Base-by-base conservation (phyloP, 495 filamentous ascomycete species). In the Bathelium albidoporum region DNA sequence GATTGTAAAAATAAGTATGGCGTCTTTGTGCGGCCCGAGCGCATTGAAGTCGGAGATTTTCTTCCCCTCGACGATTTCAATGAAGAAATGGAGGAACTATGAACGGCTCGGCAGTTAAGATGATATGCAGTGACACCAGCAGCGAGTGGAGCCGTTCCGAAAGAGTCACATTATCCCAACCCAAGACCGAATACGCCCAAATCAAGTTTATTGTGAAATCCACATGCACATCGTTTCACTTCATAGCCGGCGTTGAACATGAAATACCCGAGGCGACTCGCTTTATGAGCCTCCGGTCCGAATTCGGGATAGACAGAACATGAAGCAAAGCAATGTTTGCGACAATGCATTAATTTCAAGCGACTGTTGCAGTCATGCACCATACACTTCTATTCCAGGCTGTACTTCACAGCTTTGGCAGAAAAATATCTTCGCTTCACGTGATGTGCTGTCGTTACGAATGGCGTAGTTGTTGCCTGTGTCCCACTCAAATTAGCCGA, bases 11-110 rank as follows among this genome's bases (percentile, higher is more conserved):
- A 84, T 63, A 83, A 83, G 5, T 83, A 83, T 76, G 94, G 94
- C 68, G 94, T 97, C 88, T 98, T 98, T 69, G 90, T 97, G 11
- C 82, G 91, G 72, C 89, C 94, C 32, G 94, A 96, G 67, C 82
- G 91, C 71, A 84, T 96, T 9, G 89, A 97, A 75, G 82, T 91
- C 28, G 94, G 94, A 28, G 89, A 97, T 67, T 97, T 82, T 65
- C 84, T 85, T n/a, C 82, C 82, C 20, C 65, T 86, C 63, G 80
- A 74, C 4, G 79, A 78, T 52, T 80, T 82, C 52, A 77, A 88
- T 65, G 89, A 90, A 70, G 73, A 89, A 39, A 91, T 91, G 63
- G 84, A 94, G 69, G 68, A 70, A 60, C 65, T 70, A 29, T 70
- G 58, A 43, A 24, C 31, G 16, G 58, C 9, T 29, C 20, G 49